Evolutionary conservation across 345 rosid species (phyloP), one percentile per base, ranked within the genome.

Genomic region (Gossypium herbaceum): DNA sequence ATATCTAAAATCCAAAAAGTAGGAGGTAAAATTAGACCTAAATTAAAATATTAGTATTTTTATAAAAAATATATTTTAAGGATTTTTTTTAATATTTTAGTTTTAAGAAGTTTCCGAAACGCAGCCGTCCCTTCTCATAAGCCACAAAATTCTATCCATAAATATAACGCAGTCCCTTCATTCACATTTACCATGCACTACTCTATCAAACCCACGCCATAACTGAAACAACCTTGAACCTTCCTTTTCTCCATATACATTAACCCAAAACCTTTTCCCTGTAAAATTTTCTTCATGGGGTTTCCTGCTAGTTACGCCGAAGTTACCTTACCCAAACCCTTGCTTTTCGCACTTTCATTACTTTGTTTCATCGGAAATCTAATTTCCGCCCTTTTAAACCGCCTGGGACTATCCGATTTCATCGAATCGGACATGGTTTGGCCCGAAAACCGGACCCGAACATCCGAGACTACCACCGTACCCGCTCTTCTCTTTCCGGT

Each of bases 301-400:
- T 92, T 92, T 73, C 94, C 98, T 6, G 86, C 90, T 41, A 93
- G 84, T 34, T 94, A 86, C 83, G 78, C 91, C 2, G 93, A 94
- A 62, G 89, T 90, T 3, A 84, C 83, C 79, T 62, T 92, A 73
- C 96, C 96, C 1, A 89, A 82, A 73, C 77, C 87, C 24, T 88
- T 90, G 67, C 90, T 94, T 15, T 93, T 84, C 79, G 55, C 87
- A 1, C 92, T 92, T 63, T 86, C 86, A 66, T 68, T 94, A 41
- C 88, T 94, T 52, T 91, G 88, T 20, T 79, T 85, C 79, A 72
- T 94, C 61, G 77, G 97, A 77, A 78, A 61, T 72, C 34, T 89
- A 72, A 79, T 92, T 68, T 78, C 82, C 78, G 81, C 83, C 20
- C 79, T 92, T 75, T 88, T 92, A 75, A 80, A 65, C 58, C 78